Evolutionary conservation across 108 stramenopile genomes (phyloP), one percentile per base, ranked within the genome.

Genomic region (Seminavis robusta): DNA sequence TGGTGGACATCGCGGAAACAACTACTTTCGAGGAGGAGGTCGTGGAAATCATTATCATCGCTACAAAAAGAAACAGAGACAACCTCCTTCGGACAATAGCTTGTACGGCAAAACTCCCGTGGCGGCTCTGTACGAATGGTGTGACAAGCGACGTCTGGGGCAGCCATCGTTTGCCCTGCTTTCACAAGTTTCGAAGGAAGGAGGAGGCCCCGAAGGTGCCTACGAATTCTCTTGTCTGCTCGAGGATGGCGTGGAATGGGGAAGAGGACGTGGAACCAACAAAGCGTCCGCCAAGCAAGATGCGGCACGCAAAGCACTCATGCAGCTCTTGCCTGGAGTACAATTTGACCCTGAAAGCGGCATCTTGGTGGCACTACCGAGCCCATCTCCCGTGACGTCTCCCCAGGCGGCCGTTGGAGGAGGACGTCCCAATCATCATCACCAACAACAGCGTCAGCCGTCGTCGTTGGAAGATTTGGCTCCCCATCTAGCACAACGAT

Each of bases 111-210:
- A 88, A 46, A 88, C 86, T 15, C 84, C 80, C 13, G 70, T 82
- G 10, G 64, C 76, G 52, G 90, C 90, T 4, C 47, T 92, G 27
- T 81, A 88, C 48, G 90, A 88, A 74, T 83, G 84, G 59, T 88
- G 86, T 52, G 73, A 63, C 37, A 86, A 88, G 53, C 77, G 84
- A 67, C 77, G n/a, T n/a, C n/a, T 56, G 34, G 67, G 73, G 69
- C 44, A 67, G 28, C 60, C 56, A 59, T 17, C 45, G 28, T 29
- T 24, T 16, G 19, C 47, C 49, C 20, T 16, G 31, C 4, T 61
- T 50, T 38, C 19, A 50, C 23, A 15, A 27, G 20, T 48, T 50
- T 32, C 29, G 19, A 59, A 39, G n/a, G 4, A 27, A 4, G 5
- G 6, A 5, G 7, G 4, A 26, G 6, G 20, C 28, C 37, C 11